Base-by-base conservation (phyloP, 805 yeast species). In the Hanseniaspora pseudoguilliermondii region DNA sequence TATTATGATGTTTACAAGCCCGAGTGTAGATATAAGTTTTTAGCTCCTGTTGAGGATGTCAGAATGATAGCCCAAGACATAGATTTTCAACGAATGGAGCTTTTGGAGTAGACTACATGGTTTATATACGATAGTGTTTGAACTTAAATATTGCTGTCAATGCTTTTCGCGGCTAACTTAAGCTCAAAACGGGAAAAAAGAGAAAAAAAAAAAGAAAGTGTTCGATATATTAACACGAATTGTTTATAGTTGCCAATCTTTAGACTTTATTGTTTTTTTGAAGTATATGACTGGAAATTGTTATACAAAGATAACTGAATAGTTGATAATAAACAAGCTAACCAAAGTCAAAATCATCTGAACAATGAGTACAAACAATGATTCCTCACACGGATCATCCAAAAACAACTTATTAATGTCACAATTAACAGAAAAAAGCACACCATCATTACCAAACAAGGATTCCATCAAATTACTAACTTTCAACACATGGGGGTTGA, bases 401-500 rank as follows among this genome's bases (percentile, higher is more conserved):
- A 44, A 44, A 18, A 44, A n/a, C 16, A 34, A 44, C 11, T 18
- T 44, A 16, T 23, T 39, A 16, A 18, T 39, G 8, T 35, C 39
- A 20, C 40, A 47, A 35, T 6, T 35, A 8, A 34, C 43, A 21
- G 25, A 39, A 29, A 36, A 48, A n/a, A 13, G 27, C 20, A 5
- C 35, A 41, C 16, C 43, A 21, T n/a, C 39, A 32, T 27, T 29
- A 13, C 41, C 21, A 16, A 34, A 41, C 47, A 47, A 29, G 13
- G 43, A 44, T 11, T 18, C 49, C n/a, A 38, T 52, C 5, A 78
- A 71, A 59, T 71, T 86, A 39, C 72, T 86, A 29, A 84, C 93
- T 0, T 78, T 83, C 65, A 86, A 86, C 66, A 80, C 84, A 1
- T 88, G 96, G 97, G 98, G 98, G 1, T 72, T 93, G 58, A 89